Evolutionary conservation across 1,284 basidiomycete species (phyloP), one percentile per base, ranked within the genome.

Genomic region (Leccinum pseudoinsigne): DNA sequence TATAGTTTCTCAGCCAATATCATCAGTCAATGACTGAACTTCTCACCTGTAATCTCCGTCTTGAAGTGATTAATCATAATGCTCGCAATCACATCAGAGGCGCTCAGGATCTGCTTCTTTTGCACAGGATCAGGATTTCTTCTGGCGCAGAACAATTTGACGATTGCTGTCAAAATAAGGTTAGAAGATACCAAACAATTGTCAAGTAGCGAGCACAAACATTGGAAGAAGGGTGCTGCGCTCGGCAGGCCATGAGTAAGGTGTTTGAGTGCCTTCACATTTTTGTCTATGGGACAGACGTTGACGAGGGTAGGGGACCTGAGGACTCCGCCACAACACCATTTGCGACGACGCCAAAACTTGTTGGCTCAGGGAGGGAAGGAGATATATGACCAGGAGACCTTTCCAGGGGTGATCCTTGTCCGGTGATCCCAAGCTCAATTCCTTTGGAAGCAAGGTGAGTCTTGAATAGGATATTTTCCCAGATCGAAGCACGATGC

Each of bases 401-500:
- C 61, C 78, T 79, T 57, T 81, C 80, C 38, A 81, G 67, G 3
- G 84, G 78, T 8, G 84, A 80, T 6, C 79, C 69, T 11, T 76
- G 67, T 3, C 80, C 74, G 3, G 76, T 81, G 40, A 73, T 72
- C 45, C 75, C 74, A 34, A 77, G 73, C 28, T 77, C 75, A 28
- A 88, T 83, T 31, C 86, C 86, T 66, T 83, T 85, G 7, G 79
- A 77, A 23, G 80, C 76, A 11, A 90, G 74, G 23, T 81, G 84
- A 23, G 81, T 79, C 70, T 93, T 93, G 66, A 96, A 81, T 34
- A 88, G 79, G 58, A 95, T 88, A 68, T 92, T 93, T 77, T 97
- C 93, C 92, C 93, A 95, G 16, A 92, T 83, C 66, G 86, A 87
- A 3, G 87, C 85, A n/a, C 94, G 87, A 73, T 97, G 94, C 11